phyloP scores from a whole-genome alignment of 177 flowering plant genomes.

The Vitis hybrid region DNA sequence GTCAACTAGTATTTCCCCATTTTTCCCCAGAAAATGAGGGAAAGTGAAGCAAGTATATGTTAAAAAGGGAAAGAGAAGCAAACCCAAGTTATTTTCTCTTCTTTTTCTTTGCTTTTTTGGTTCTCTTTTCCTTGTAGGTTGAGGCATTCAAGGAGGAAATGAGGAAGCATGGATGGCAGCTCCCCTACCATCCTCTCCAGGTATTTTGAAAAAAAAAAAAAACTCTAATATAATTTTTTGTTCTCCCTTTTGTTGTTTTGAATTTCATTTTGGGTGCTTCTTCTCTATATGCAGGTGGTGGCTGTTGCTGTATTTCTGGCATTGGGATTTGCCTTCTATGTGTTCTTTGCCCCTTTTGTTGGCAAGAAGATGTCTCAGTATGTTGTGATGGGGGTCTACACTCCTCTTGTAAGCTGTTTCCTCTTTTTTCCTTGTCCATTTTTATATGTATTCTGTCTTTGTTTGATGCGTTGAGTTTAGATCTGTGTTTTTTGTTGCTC shows the following conservation, averaged over 20 bases:
- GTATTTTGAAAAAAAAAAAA: slow-evolving; percentile 24
- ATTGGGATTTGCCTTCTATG: slow-evolving; percentile 98
- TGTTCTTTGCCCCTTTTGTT: slow-evolving; percentile 96
- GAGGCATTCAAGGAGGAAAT: slow-evolving; percentile 28
- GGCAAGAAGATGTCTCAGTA: slow-evolving; percentile 85
- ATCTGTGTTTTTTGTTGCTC: slow-evolving; percentile 30
- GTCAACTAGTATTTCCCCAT: slow-evolving; percentile 8
- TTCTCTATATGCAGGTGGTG: slow-evolving; percentile 63
- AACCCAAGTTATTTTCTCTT: background rate
- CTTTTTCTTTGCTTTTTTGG: slow-evolving; percentile 7
- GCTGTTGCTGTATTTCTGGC: slow-evolving; percentile 97
- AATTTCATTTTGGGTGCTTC: slow-evolving; percentile 4
- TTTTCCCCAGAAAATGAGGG: slow-evolving; percentile 25
- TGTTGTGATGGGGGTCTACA: slow-evolving; percentile 81
- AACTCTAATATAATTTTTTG: too few species aligned
- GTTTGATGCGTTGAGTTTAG: slow-evolving; percentile 24
- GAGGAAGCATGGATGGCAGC: slow-evolving; percentile 92
- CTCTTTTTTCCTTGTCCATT: background rate
- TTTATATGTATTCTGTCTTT: background rate
- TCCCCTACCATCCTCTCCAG: slow-evolving; percentile 96
- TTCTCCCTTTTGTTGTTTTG: background rate
- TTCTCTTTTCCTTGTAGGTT: slow-evolving; percentile 14
- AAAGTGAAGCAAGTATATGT: slow-evolving; percentile 11
- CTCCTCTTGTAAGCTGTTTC: slow-evolving; percentile 80
- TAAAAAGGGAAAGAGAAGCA: background rate